phyloP scores from a whole-genome alignment of 805 yeast genomes.

The Ogataea populi-albae region DNA sequence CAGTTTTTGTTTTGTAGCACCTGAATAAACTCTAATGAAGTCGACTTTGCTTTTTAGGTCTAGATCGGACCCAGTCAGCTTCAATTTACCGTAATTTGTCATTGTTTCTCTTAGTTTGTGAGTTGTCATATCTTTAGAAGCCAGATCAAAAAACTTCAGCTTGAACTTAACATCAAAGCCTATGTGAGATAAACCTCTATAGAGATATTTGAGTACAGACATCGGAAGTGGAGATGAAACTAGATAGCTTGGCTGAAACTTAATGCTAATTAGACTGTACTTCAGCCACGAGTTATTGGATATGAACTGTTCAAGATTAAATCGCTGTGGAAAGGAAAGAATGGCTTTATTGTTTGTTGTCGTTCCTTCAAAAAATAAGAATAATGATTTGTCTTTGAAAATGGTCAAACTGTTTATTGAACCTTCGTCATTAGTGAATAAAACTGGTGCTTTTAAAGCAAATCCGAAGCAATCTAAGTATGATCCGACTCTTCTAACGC shows the following conservation, averaged over 20 bases:
- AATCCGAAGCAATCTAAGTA: slow-evolving; percentile 14
- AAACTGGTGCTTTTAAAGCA: slow-evolving; percentile 16
- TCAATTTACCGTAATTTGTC: slow-evolving; percentile 46
- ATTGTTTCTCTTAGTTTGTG: slow-evolving; percentile 26
- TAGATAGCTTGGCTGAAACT: slow-evolving; percentile 35
- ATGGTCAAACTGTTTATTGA: slow-evolving; percentile 21
- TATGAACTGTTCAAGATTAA: slow-evolving; percentile 13
- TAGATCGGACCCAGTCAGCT: slow-evolving; percentile 45
- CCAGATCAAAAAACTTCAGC: slow-evolving; percentile 22
- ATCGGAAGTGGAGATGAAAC: slow-evolving; percentile 35
- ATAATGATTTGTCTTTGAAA: slow-evolving; percentile 43
- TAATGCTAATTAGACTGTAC: slow-evolving; percentile 38
- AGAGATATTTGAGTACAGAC: slow-evolving; percentile 11
- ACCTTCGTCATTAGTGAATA: neutral
- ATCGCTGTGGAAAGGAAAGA: slow-evolving; percentile 47
- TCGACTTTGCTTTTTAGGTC: slow-evolving; percentile 40
- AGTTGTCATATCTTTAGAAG: slow-evolving; percentile 6
- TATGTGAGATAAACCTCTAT: slow-evolving; percentile 9
- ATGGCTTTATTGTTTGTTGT: slow-evolving; percentile 80
- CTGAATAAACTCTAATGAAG: slow-evolving; percentile 33
- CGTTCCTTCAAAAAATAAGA: slow-evolving; percentile 75
- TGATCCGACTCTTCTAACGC: slow-evolving; percentile 12
- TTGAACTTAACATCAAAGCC: slow-evolving; percentile 18
- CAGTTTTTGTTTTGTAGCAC: slow-evolving; percentile 3
- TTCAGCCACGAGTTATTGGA: slow-evolving; percentile 15